Base-by-base conservation (phyloP, 2,329 filamentous ascomycete species). In the Aureobasidium mangrovei region DNA sequence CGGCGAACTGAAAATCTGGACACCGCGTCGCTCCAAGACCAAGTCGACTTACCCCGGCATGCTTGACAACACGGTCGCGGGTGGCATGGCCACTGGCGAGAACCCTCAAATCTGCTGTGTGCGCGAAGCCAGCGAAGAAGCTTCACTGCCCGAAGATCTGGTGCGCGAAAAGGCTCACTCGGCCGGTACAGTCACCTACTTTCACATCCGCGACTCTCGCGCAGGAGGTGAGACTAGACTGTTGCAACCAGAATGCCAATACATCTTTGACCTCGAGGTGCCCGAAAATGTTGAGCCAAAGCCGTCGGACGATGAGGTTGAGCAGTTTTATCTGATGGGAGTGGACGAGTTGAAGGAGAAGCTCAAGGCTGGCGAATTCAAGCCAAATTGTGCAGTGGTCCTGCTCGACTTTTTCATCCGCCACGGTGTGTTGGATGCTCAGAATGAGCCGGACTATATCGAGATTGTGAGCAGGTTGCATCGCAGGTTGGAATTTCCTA, bases 1-100 rank as follows among this genome's bases (percentile, higher is more conserved):
- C 8, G 71, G 64, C 41, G 84, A 83, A 18, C 71, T 95, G 42
- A 84, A 82, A 64, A 76, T 98, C 39, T 97, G 93, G 91, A 81
- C 95, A 1, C 87, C 93, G 3, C 79, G 84, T 43, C 79, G 93
- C 7, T 81, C 90, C 9, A 76, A 75, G 48, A 80, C 75, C 56
- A 98, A 97, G 74, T 82, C 87, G 60, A 96, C 90, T 0, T 98
- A 91, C 65, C 85, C 86, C 0, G 80, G 86, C n/a, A 91, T 96
- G 76, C 76, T 98, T 60, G 93, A 98, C 70, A 98, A 97, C 69
- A 90, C 90, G 1, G 93, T 95, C 5, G 93, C 91, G 0, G 88
- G 88, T 3, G 88, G 89, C 0, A 83, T 97, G 61, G 83, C 85
- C 67, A 87, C 88, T 0, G 86, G 84, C 10, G 91, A 96, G 68